These are phyloP conservation scores for Coprinellus aureogranulatus DNA, from an alignment of 768 basidiomycete species.

Conservation along the genomic window DNA sequence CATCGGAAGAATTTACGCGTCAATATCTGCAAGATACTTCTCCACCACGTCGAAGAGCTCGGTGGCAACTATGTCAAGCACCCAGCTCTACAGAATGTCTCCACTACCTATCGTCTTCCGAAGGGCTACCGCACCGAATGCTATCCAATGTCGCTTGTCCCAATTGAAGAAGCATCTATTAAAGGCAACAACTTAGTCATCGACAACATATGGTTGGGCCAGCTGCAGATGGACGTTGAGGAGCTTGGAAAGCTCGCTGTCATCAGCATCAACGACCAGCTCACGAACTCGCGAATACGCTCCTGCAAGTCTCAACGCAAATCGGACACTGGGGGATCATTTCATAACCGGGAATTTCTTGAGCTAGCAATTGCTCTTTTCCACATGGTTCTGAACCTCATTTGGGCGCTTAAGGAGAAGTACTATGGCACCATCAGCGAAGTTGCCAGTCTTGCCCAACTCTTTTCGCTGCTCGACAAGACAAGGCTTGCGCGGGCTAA, in stretches of 20 bases:
- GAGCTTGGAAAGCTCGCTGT: slow-evolving; percentile 15
- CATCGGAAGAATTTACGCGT: slow-evolving; percentile 6
- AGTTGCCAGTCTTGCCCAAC: slow-evolving; percentile 19
- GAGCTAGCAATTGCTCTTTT: slow-evolving; percentile 28
- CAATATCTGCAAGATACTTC: slow-evolving; percentile 9
- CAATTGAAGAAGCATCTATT: slow-evolving; percentile 26
- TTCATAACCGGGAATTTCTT: slow-evolving; percentile 16
- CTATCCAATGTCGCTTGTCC: slow-evolving; percentile 16
- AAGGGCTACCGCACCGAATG: slow-evolving; percentile 17
- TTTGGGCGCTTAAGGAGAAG: slow-evolving; percentile 21
- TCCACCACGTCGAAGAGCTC: neutral
- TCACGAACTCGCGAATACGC: slow-evolving; percentile 20
- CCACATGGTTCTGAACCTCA: slow-evolving; percentile 26
- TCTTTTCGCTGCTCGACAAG: slow-evolving; percentile 25
- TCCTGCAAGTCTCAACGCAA: slow-evolving; percentile 8
- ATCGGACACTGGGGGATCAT: slow-evolving; percentile 13
- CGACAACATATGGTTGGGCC: slow-evolving; percentile 19
- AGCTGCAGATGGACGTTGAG: slow-evolving; percentile 12
- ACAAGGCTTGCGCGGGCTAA: slow-evolving; percentile 21
- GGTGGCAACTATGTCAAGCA: neutral
- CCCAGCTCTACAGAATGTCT: slow-evolving; percentile 8
- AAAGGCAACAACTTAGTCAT: slow-evolving; percentile 21
- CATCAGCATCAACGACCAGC: slow-evolving; percentile 19
- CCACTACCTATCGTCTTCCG: slow-evolving; percentile 15
- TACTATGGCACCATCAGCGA: slow-evolving; percentile 21